Evolutionary conservation across 2,329 filamentous ascomycete genomes (phyloP).

Genomic region (Fusarium duplospermum): DNA sequence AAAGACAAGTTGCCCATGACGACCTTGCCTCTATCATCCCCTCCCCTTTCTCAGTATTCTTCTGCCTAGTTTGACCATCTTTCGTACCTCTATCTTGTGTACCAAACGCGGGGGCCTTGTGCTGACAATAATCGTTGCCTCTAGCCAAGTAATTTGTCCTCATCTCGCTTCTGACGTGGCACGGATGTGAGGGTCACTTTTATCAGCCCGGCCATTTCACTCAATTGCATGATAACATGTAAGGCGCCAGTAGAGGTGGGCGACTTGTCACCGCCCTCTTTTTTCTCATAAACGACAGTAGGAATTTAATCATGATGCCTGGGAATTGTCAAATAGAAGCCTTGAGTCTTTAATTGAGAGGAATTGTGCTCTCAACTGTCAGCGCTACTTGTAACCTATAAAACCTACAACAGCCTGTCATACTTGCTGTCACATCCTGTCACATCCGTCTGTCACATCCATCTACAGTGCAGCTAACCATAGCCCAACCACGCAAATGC

Average conservation of each 20-base stretch:
- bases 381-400: background rate
- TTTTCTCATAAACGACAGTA: background rate
- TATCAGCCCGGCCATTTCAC: background rate
- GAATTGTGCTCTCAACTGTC: background rate
- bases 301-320: background rate
- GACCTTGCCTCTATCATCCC: background rate
- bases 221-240: constrained; percentile 1
- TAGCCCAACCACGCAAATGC: background rate
- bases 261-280: background rate
- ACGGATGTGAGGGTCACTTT: background rate
- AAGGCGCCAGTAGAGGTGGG: background rate
- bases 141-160: constrained; percentile 1
- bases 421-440: background rate
- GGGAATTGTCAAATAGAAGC: background rate
- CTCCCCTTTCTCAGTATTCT: background rate
- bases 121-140: background rate
- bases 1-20: background rate
- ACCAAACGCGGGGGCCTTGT: background rate
- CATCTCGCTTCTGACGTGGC: constrained; percentile 12
- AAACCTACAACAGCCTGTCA: background rate
- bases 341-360: background rate
- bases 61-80: background rate
- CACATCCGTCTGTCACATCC: background rate
- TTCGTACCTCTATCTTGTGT: background rate
- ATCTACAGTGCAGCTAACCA: background rate